Conservation (phyloP, 2,329 filamentous ascomycete genomes). For the Pseudohalonectria lignicola region DNA sequence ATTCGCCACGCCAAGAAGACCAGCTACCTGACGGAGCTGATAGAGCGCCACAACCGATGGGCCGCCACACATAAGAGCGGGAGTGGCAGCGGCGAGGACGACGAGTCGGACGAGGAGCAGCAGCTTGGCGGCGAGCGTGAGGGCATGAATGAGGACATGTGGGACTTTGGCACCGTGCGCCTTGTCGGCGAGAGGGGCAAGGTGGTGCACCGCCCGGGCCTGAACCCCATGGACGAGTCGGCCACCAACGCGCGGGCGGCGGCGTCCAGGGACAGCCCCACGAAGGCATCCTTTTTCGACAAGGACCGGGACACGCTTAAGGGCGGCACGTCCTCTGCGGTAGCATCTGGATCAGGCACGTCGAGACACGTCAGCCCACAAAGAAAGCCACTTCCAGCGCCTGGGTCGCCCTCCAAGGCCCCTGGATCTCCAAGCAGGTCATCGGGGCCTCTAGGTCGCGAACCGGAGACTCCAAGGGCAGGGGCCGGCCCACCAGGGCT, state of each 20-base stretch:
- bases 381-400: constrained; percentile 42
- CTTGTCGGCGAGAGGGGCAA: constrained; percentile 60
- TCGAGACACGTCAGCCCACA: constrained; percentile 51
- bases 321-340: constrained; percentile 22
- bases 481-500: too few relatives aligned
- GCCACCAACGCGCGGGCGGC: constrained; percentile 65
- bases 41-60: constrained; percentile 85
- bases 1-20: constrained; percentile 88
- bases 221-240: constrained; percentile 67
- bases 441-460: too few relatives aligned
- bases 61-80: constrained; percentile 59
- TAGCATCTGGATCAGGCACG: constrained; percentile 27
- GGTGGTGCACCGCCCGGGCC: constrained; percentile 40
- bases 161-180: constrained; percentile 95
- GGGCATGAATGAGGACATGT: constrained; percentile 69
- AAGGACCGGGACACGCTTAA: constrained; percentile 44
- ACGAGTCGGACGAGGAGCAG: constrained; percentile 42
- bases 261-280: constrained; percentile 38
- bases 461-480: constrained; percentile 33
- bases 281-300: constrained; percentile 31
- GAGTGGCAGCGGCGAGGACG: constrained; percentile 53
- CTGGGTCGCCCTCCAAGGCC: constrained; percentile 40
- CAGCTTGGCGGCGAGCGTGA: constrained; percentile 39
- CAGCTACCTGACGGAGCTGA: constrained; percentile 91
- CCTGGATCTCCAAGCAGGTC: constrained; percentile 9